Percentiles rank a stretch among this genome's conserved stretches.
These are phyloP conservation scores for Jatropha curcas DNA, from an alignment of 345 rosid genomes.

Conservation along the genomic window DNA sequence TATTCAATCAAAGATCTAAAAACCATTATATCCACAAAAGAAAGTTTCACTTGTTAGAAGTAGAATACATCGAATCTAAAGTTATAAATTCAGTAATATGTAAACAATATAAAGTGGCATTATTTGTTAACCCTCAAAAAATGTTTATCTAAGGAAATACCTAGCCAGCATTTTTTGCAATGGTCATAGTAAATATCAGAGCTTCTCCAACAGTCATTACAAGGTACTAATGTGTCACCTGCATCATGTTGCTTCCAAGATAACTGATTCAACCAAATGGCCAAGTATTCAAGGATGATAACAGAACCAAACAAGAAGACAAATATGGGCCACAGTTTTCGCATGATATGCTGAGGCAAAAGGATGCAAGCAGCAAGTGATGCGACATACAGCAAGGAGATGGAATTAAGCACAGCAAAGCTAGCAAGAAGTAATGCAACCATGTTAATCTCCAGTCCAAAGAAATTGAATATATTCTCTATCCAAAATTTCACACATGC, in stretches of 20 bases:
- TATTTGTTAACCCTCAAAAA: conserved; percentile 4
- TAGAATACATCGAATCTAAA: not conserved
- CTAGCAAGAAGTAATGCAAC: conserved; percentile 47
- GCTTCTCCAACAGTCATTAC: conserved; percentile 48
- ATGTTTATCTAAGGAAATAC: conserved; percentile 16
- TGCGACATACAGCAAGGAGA: conserved; percentile 44
- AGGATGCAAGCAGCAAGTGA: conserved; percentile 45
- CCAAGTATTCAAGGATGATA: conserved; percentile 39
- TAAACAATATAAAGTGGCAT: not conserved
- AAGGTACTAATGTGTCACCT: conserved; percentile 23
- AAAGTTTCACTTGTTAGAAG: conserved; percentile 5
- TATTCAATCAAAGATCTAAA: not conserved
- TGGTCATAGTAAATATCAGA: conserved; percentile 33
- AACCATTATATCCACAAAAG: not conserved
- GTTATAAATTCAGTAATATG: not conserved
- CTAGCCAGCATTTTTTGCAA: conserved; percentile 51
- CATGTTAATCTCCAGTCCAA: conserved; percentile 52
- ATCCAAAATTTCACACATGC: conserved; percentile 36
- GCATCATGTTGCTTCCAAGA: conserved; percentile 15
- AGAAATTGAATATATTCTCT: conserved; percentile 44
- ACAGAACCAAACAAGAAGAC: conserved; percentile 39
- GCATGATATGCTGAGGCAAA: conserved; percentile 27
- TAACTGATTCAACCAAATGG: conserved; percentile 35
- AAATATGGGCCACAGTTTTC: conserved; percentile 43
- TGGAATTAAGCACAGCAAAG: conserved; percentile 46